Base-by-base conservation (phyloP, 2,329 filamentous ascomycete genomes). In the Lachnellula hyalina region DNA sequence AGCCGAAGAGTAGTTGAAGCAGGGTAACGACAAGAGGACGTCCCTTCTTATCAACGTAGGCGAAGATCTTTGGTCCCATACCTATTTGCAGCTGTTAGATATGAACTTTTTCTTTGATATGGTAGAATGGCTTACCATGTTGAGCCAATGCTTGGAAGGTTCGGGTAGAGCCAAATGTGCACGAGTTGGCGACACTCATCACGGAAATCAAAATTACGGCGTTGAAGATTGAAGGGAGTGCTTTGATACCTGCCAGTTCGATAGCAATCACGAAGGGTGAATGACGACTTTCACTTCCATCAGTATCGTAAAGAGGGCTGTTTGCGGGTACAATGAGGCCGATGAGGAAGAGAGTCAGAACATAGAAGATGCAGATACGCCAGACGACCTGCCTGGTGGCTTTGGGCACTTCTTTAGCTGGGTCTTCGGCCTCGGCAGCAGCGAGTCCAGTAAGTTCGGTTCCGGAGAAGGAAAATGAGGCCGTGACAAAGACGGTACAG, bases 181-280 rank as follows among this genome's bases (percentile, higher is more conserved):
- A 75, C 0, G 81, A 83, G 21, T 83, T 79, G 28, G 79, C 80
- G 28, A 84, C 81, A 0, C 78, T 82, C 4, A 84, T 64, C 47
- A 84, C 81, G 0, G 81, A 81, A 2, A 84, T 72, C 6, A 83
- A 69, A 59, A 84, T 83, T 14, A 83, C 75, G 28, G 77, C 73
- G 67, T 84, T 84, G 76, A 84, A 82, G 59, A 84, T 77, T 38
- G 73, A 74, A 58, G 81, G 75, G 21, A 81, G 79, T 5, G 77
- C 78, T 0, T 67, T 63, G 1, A 83, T 73, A 19, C 75, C 71
- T 1, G 80, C 80, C 57, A 80, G 75, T 54, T 79, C 73, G 21
- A 78, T 78, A 7, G 80, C 79, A 25, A 84, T 74, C 19, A 84
- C 81, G 59, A 84, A 84, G 2, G 81, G 81, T 6, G 79, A 82